phyloP scores from a whole-genome alignment of 2,329 filamentous ascomycete genomes.

The Hypoxylon sp. region DNA sequence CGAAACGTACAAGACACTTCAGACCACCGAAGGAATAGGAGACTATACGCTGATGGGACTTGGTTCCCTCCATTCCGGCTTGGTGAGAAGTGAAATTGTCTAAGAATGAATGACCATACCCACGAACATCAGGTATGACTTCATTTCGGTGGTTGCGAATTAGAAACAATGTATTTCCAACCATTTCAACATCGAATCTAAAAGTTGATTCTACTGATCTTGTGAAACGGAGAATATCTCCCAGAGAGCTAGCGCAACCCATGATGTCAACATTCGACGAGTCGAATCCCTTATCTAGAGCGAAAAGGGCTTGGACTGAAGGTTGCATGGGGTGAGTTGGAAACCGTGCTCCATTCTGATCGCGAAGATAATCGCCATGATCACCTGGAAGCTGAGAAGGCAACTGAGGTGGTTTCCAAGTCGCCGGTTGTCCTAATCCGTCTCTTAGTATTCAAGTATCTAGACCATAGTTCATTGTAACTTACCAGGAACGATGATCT shows the following conservation, averaged over 20 bases:
- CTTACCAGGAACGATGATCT: slow-evolving; percentile 49
- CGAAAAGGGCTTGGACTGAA: slow-evolving; percentile 46
- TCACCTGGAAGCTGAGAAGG: slow-evolving; percentile 43
- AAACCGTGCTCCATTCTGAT: slow-evolving; percentile 49
- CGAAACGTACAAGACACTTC: slow-evolving; percentile 49
- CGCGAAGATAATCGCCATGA: slow-evolving; percentile 44
- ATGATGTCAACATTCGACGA: slow-evolving; percentile 46
- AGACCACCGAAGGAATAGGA: slow-evolving; percentile 47
- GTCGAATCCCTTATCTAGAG: slow-evolving; percentile 43
- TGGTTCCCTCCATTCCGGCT: slow-evolving; percentile 19
- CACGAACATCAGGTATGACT: slow-evolving; percentile 46
- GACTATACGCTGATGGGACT: slow-evolving; percentile 50
- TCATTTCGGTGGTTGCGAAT: slow-evolving; percentile 43
- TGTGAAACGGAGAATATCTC: slow-evolving; percentile 48
- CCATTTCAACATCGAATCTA: slow-evolving; percentile 47
- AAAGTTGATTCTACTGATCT: slow-evolving; percentile 45
- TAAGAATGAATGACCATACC: slow-evolving; percentile 48
- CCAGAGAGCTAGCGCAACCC: slow-evolving; percentile 49
- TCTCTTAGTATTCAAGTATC: slow-evolving; percentile 27
- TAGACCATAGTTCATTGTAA: neutral
- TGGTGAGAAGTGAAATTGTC: slow-evolving; percentile 45
- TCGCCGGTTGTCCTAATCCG: slow-evolving; percentile 44
- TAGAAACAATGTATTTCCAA: slow-evolving; percentile 50
- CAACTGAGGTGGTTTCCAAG: slow-evolving; percentile 46
- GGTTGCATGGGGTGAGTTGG: slow-evolving; percentile 47